Evolutionary conservation across 1,284 basidiomycete species (phyloP), one percentile per base, ranked within the genome.

Genomic region (Caloboletus firmus): DNA sequence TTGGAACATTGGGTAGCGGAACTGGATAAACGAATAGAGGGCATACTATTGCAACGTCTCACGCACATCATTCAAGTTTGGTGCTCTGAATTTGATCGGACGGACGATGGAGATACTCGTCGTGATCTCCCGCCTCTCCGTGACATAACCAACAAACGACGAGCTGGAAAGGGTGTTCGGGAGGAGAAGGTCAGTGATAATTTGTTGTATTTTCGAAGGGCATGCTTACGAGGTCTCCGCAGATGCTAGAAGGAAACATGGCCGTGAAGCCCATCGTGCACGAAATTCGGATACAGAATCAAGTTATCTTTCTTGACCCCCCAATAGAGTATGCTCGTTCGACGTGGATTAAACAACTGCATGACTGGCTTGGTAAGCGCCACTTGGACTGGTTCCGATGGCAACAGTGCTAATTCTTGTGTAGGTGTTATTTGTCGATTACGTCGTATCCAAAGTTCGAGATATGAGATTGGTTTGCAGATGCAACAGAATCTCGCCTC

Each of bases 241-340:
- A 89, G 87, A 79, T 81, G 64, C 66, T 85, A 57, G 90, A 92
- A 63, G 81, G 79, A 20, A 80, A 80, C 52, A 83, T 93, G 79
- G 77, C 78, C 0, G 74, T 95, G 61, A 87, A 92, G 64, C 87
- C 93, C 0, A 87, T 96, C 52, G 79, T 95, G 3, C 95, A 98
- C 70, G 95, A 98, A 70, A 91, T 99, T 57, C 83, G 95, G 67
- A 98, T 99, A 79, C 92, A 95, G 69, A 97, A 98, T 69, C 96
- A 99, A 71, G 93, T 98, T 63, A 98, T 99, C 72, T 98, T 97
- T 78, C 80, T 98, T 47, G 95, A 99, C 70, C 97, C 97, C 10
- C 96, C 96, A 50, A 92, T 98, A 74, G 96, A 99, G 72, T 84
- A 92, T 61, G 94, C 95, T 0, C 85, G 95, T 35, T 86, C 91